A percentile compares a stretch with the other conserved stretches of the same genome.
Conservation (phyloP, 176 grass and related monocot genomes). For the Avena insularis region DNA sequence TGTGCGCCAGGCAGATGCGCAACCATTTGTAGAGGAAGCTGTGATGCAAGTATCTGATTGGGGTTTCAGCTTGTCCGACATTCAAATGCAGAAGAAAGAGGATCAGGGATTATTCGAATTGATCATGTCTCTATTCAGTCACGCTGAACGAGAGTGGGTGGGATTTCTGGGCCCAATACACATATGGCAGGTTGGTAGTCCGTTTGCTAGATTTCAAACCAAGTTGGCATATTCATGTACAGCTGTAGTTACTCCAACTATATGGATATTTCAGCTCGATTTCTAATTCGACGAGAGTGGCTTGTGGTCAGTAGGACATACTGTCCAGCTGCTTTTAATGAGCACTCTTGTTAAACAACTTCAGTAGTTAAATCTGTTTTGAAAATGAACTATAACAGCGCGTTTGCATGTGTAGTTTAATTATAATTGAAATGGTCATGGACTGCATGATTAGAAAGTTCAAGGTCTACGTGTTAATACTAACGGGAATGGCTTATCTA, state of each 20-base stretch:
- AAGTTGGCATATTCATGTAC: neutral
- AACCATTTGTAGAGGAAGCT: slow-evolving; percentile 89
- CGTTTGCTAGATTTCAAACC: neutral
- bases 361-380: neutral
- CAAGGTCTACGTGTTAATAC: too few species aligned
- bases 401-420: too few species aligned
- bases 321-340: neutral
- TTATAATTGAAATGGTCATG: too few species aligned
- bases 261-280: slow-evolving; percentile 13
- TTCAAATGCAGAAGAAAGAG: slow-evolving; percentile 89
- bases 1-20: slow-evolving; percentile 71
- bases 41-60: slow-evolving; percentile 90
- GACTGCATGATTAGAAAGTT: too few species aligned
- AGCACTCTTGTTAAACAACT: neutral
- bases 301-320: neutral
- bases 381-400: neutral
- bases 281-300: neutral
- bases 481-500: too few species aligned
- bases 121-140: slow-evolving; percentile 72
- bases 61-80: slow-evolving; percentile 87
- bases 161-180: slow-evolving; percentile 98
- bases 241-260: slow-evolving; percentile 14
- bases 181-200: slow-evolving; percentile 85
- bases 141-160: slow-evolving; percentile 77
- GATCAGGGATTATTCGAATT: slow-evolving; percentile 64